These are phyloP conservation scores for Paecilomyces variotii DNA, from an alignment of 2,329 filamentous ascomycete genomes.

Conservation along the genomic window DNA sequence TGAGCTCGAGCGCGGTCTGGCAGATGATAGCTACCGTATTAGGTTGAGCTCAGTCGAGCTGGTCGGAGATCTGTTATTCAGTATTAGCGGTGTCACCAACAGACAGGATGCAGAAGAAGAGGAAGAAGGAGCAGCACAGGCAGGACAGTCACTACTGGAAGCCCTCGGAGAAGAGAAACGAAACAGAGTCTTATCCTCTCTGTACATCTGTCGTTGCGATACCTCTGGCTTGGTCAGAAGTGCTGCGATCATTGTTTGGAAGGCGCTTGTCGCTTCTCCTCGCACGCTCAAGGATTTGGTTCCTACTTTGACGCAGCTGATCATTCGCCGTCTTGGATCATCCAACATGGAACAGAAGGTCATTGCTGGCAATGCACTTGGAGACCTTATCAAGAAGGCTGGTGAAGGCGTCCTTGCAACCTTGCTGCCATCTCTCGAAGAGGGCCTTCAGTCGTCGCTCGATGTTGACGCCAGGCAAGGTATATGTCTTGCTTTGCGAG, in stretches of 20 bases:
- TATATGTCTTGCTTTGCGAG: slow-evolving; percentile 91
- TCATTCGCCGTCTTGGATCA: slow-evolving; percentile 88
- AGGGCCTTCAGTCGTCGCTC: slow-evolving; percentile 77
- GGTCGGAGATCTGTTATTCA: slow-evolving; percentile 94
- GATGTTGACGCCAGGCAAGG: slow-evolving; percentile 93
- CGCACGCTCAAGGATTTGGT: slow-evolving; percentile 91
- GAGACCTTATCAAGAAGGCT: slow-evolving; percentile 93
- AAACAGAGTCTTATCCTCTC: slow-evolving; percentile 91
- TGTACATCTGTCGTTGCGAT: slow-evolving; percentile 97
- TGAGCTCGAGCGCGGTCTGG: slow-evolving; percentile 88
- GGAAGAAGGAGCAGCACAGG: slow-evolving; percentile 67
- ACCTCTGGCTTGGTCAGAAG: slow-evolving; percentile 85
- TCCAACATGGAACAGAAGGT: slow-evolving; percentile 98
- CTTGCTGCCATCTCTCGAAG: slow-evolving; percentile 82
- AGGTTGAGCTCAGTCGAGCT: slow-evolving; percentile 96
- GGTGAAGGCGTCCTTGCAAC: slow-evolving; percentile 87
- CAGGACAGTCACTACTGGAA: slow-evolving; percentile 86
- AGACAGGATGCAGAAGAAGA: slow-evolving; percentile 74
- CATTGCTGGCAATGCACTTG: slow-evolving; percentile 93
- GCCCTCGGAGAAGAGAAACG: slow-evolving; percentile 92
- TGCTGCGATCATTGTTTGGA: slow-evolving; percentile 91
- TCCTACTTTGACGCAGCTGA: slow-evolving; percentile 86
- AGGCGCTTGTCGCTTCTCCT: slow-evolving; percentile 86
- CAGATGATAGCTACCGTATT: slow-evolving; percentile 96
- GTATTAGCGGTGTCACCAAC: slow-evolving; percentile 85